Percentiles rank a stretch among this genome's conserved stretches.
Evolutionary conservation across 2,329 filamentous ascomycete genomes (phyloP).

Genomic region (Nectriaceae sp.): DNA sequence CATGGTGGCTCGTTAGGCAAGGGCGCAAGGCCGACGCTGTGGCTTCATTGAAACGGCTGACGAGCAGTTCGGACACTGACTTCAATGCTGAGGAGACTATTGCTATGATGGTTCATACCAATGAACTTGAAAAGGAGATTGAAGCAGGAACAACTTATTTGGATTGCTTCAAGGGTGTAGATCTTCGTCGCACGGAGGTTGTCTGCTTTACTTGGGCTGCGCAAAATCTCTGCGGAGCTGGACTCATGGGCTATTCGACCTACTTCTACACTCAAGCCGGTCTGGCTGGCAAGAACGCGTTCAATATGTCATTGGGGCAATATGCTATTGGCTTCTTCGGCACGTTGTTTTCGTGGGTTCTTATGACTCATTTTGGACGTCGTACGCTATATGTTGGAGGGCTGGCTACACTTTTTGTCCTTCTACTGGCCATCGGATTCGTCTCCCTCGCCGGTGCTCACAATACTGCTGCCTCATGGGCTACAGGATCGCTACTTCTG

Average conservation of each 20-base stretch:
- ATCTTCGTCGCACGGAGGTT: constrained; percentile 46
- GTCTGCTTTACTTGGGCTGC: constrained; percentile 35
- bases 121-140: constrained; percentile 11
- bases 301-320: constrained; percentile 38
- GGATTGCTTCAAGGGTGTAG: constrained; percentile 48
- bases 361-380: constrained; percentile 7
- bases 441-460: constrained; percentile 55
- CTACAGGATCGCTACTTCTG: constrained; percentile 44
- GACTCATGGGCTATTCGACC: constrained; percentile 38
- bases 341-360: constrained; percentile 41
- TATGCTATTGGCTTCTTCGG: constrained; percentile 39
- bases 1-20: constrained; percentile 25
- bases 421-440: constrained; percentile 44
- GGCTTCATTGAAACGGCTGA: not conserved
- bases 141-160: constrained; percentile 28
- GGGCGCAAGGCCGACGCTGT: not conserved
- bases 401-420: constrained; percentile 47
- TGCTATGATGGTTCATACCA: constrained; percentile 16
- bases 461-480: constrained; percentile 44
- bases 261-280: constrained; percentile 47
- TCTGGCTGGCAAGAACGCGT: constrained; percentile 35
- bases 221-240: constrained; percentile 39
- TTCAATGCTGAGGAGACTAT: constrained; percentile 14
- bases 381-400: constrained; percentile 29
- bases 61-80: not conserved